Evolutionary conservation across 2,329 filamentous ascomycete genomes (phyloP), one percentile per base, ranked within the genome.

Genomic region (Cryphonectria carpinicola): DNA sequence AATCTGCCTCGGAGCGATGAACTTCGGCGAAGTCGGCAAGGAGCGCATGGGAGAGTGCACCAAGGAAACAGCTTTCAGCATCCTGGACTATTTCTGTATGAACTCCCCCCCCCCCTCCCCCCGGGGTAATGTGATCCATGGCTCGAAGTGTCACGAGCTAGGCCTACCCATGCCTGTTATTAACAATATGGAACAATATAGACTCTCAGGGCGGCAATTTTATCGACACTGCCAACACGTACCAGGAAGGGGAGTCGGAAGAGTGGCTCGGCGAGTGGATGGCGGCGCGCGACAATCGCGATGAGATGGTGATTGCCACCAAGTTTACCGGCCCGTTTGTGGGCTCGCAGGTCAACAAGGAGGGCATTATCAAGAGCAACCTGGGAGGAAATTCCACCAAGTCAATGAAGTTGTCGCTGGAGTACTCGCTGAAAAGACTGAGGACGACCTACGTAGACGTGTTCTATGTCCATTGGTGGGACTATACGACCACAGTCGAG

Each of bases 141-240:
- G 13, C 28, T 32, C 11, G 7, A 35, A 19, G 54, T 35, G 14
- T 58, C 6, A n/a, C 32, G 56, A 35, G 28, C 32, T 14, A 35
- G 17, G 8, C 13, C 28, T 60, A 5, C 7, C 25, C 32, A 14
- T 60, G 14, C 14, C 25, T 43, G 19, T 25, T 62, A 35, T 64
- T 64, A 39, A 64, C 37, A 2, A 28, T 46, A 19, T 32, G 39
- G 14, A 10, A 13, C 8, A 32, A 46, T 17, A 5, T 13, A 64
- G 61, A 64, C 39, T 64, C 37, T 17, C 61, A 64, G 25, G 0
- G 79, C 70, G 91, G 91, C 39, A 93, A 93, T 80, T 93, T 93
- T 79, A 90, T 93, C 76, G 91, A 93, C 78, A 92, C 90, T 0
- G 76, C 86, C 74, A 88, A 86, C 79, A 83, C 82, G 73, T 90